Evolutionary conservation across 192 early-diverging fungal species (phyloP), one percentile per base, ranked within the genome.

Genomic region (Kickxella alabastrina): DNA sequence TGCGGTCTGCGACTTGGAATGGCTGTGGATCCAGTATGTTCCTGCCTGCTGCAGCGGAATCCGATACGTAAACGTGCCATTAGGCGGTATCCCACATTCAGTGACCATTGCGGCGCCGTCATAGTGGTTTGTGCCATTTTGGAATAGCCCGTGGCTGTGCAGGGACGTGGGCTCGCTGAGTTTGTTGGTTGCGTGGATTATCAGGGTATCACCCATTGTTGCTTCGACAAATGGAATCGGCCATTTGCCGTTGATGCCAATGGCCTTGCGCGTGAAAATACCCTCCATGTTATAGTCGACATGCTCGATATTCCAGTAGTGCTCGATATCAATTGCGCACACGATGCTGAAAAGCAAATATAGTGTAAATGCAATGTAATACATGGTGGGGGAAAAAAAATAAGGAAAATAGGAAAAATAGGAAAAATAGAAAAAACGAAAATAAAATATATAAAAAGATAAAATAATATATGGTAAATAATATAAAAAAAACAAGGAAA

Each of bases 21-120:
- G 88, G 36, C 79, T 74, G 62, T 92, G 87, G 47, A 86, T 82
- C 90, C 89, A 94, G 77, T 83, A 92, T 18, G 87, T 90, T 29
- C 90, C 90, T 26, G 77, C 61, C 51, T 93, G 89, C 45, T 71
- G 41, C 42, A 85, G 54, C 4, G 65, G 54, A 42, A 87, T 82
- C 12, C 66, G 69, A 56, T 93, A 93, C 0, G 87, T 88, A 57
- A 85, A 86, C 22, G 57, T 67, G 25, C 55, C 57, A 14, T 79
- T 78, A 5, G 80, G 67, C 25, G 86, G 82, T 53, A 91, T 90
- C 0, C 78, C 78, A 57, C 91, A 90, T 50, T 89, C 82, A 19
- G 85, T 86, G 26, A 82, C 77, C 57, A 80, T 81, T 18, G 65
- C 43, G 3, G 82, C 78, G 22, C 88, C 87, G 65, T 91, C 89